These are phyloP conservation scores for Alliaria petiolata DNA, from an alignment of 345 rosid genomes.

Conservation along the genomic window DNA sequence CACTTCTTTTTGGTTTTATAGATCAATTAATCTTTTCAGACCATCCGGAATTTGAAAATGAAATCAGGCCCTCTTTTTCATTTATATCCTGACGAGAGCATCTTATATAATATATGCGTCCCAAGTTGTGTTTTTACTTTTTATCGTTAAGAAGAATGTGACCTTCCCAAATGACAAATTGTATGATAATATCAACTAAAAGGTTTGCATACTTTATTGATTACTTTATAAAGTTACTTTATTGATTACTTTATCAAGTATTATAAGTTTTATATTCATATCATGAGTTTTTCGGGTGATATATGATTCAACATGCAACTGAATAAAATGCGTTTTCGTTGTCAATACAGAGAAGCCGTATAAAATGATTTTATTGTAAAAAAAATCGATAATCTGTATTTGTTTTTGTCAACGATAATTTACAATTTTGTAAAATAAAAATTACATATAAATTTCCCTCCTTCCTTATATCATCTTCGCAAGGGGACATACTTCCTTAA, in stretches of 20 bases:
- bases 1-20: background rate
- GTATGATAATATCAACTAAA: background rate
- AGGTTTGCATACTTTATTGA: no score
- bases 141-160: background rate
- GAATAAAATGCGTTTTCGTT: no score
- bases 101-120: background rate
- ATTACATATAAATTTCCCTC: conserved; percentile 26
- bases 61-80: background rate
- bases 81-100: background rate
- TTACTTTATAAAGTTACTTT: conserved; percentile 7
- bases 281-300: background rate
- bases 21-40: background rate
- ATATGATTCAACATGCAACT: background rate
- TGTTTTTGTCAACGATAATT: background rate
- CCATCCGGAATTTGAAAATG: background rate
- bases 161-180: background rate
- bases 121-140: background rate
- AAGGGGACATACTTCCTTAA: background rate
- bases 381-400: background rate
- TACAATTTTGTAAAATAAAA: conserved; percentile 8
- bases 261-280: background rate
- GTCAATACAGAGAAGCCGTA: no score
- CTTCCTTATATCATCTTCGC: conserved; percentile 19
- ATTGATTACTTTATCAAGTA: background rate
- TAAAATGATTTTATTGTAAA: no score